A percentile compares a stretch with the other conserved stretches of the same genome.
Evolutionary conservation across 2,329 filamentous ascomycete species (phyloP).

Genomic region (Diaporthe australafricana): DNA sequence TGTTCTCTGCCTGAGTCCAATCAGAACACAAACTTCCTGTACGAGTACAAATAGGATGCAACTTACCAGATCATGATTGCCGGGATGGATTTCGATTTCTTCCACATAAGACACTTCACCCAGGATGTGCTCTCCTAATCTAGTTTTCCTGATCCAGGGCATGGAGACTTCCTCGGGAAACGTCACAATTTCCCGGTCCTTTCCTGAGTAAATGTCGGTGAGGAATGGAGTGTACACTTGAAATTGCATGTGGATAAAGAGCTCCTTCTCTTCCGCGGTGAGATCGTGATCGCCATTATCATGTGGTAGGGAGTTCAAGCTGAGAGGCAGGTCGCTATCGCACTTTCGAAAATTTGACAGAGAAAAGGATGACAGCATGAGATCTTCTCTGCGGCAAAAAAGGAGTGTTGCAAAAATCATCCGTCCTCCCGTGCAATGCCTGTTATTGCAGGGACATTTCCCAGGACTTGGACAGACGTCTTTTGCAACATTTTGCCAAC

Average conservation of each 20-base stretch:
- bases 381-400: background rate
- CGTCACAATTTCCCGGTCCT: background rate
- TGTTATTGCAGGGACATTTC: background rate
- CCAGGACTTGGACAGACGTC: background rate
- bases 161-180: background rate
- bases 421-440: background rate
- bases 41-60: background rate
- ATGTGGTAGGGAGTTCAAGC: too few species aligned
- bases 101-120: background rate
- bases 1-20: background rate
- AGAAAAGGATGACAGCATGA: background rate
- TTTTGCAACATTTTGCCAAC: too few species aligned
- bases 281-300: background rate
- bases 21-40: background rate
- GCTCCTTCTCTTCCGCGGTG: background rate
- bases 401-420: slow-evolving; percentile 1
- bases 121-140: background rate
- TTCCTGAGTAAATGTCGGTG: background rate
- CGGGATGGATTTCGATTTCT: background rate
- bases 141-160: background rate
- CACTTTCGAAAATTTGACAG: background rate
- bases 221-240: slow-evolving; percentile 8
- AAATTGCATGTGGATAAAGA: background rate
- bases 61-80: background rate
- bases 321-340: background rate